Evolutionary conservation across 169 alveolate species (phyloP), one percentile per base, ranked within the genome.

Genomic region (Babesia bovis): DNA sequence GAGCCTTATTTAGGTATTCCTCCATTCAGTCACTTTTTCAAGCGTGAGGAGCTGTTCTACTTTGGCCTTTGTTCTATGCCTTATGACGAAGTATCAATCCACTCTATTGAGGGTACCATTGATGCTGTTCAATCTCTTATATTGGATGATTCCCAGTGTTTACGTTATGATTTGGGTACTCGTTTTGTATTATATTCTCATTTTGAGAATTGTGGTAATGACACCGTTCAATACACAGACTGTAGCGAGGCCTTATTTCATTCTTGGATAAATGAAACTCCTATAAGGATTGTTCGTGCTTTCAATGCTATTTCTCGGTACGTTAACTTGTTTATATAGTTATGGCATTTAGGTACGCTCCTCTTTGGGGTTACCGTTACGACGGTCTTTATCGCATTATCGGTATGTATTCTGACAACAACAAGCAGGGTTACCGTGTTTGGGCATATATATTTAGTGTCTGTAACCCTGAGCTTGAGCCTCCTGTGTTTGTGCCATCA

Each of bases 301-400:
- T 73, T 63, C 49, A 73, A 73, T 52, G 57, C 72, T 4, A 7
- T 63, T 21, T 63, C 73, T 5, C 45, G 73, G 73, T 63, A 63
- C 12, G 73, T 63, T 10, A 26, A 3, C 9, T 4, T 13, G 19
- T n/a, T 17, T 15, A 10, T 12, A 5, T 25, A n/a, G 21, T 15
- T 40, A 17, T 13, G 32, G 3, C 32, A 28, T 41, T 26, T 51
- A 73, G 84, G 30, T 65, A 61, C 44, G 75, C 84, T 26, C 84
- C 84, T 6, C 4, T 65, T 25, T 73, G 84, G 84, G 84, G 84
- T 6, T 66, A 17, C 59, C 67, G 84, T 9, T 73, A 73, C 61
- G 84, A 73, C 40, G 84, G 84, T 7, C 77, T 73, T 7, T 73
- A 73, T 50, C 84, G 84, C 84, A 73, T 73, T 41, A 73, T 73